Base-by-base conservation (phyloP, 108 stramenopile species). In the Discostella stelligeroides region DNA sequence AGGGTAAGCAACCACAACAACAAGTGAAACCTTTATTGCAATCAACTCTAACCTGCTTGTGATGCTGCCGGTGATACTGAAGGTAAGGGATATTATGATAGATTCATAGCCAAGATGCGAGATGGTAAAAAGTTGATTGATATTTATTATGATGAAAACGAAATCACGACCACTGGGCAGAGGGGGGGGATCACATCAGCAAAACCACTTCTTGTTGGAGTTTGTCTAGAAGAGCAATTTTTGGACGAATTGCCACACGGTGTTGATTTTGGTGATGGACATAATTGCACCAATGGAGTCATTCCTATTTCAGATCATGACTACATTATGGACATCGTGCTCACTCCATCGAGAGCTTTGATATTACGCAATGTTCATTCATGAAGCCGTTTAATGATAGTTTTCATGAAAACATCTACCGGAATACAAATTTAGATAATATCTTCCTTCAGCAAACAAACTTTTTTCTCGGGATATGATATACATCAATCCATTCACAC, bases 71-170 rank as follows among this genome's bases (percentile, higher is more conserved):
- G 6, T 3, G 34, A 34, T 34, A 34, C 34, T 34, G n/a, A n/a
- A 34, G 34, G 34, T 34, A 96, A 93, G 68, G 95, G 95, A 51
- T 96, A 96, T 70, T 96, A 96, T 63, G 95, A 96, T 86, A 72
- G 95, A 39, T 95, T 92, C 68, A 85, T 95, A 55, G 75, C 78
- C n/a, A 76, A 79, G 25, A 92, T 92, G 88, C 17, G 63, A 11
- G 18, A 46, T 49, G 37, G 48, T 25, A 6, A 34, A 34, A 39
- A 8, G n/a, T n/a, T n/a, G n/a, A n/a, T n/a, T 24, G 34, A 28
- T 27, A 48, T 30, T 63, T 3, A 17, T 47, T 28, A 4, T 27
- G 48, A 25, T 45, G 49, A 42, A 25, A 48, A 50, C 20, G 17
- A 13, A 15, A 55, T 51, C 12, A 17, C 5, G 34, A 58, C 17